A percentile compares a stretch with the other conserved stretches of the same genome.
Conservation (phyloP, 331 rosid genomes). For the Malus hybrid region DNA sequence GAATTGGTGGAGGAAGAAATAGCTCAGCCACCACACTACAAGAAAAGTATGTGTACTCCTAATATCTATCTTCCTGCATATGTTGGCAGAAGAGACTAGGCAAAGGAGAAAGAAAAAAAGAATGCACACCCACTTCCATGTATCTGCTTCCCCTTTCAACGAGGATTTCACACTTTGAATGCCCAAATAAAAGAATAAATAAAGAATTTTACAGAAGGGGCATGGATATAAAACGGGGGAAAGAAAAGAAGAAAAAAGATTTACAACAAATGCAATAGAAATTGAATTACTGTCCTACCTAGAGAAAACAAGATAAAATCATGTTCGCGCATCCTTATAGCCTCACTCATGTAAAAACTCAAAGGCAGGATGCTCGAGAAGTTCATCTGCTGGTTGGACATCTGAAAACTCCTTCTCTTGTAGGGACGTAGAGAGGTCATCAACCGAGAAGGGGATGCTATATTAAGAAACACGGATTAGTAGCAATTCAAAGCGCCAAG, state of each 20-base stretch:
- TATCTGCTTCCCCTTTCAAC: constrained; percentile 36
- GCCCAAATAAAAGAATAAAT: constrained; percentile 77
- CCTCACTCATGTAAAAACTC: constrained; percentile 83
- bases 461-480: constrained; percentile 6
- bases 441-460: constrained; percentile 99
- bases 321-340: constrained; percentile 31
- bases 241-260: constrained; percentile 26
- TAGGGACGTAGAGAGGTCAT: constrained; percentile 79
- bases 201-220: constrained; percentile 57
- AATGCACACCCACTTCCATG: constrained; percentile 40
- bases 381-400: constrained; percentile 78
- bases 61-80: constrained; percentile 26
- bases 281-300: constrained; percentile 27
- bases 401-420: constrained; percentile 86
- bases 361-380: constrained; percentile 85
- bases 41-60: constrained; percentile 12
- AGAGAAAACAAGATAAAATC: constrained; percentile 14
- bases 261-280: constrained; percentile 55
- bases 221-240: constrained; percentile 16
- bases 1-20: constrained; percentile 46
- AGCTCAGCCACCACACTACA: constrained; percentile 36
- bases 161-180: constrained; percentile 59
- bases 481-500: neutral
- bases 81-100: constrained; percentile 10
- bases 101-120: neutral